A percentile compares a stretch with the other conserved stretches of the same genome.
Conservation (phyloP, 371 early-diverging fungal genomes). For the Mucor irregularis region DNA sequence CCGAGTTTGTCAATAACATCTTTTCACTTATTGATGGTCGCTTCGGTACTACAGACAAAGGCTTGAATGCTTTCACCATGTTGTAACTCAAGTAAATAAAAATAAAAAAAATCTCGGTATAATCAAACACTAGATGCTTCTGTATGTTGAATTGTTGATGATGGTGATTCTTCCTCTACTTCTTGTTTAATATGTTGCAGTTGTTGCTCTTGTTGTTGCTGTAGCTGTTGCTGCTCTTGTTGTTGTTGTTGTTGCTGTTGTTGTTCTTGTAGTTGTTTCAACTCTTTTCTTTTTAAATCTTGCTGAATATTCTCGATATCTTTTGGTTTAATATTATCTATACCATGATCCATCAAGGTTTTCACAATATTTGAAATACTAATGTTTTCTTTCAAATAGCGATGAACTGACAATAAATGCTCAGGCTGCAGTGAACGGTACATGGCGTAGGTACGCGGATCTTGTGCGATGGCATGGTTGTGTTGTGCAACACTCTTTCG, state of each 20-base stretch:
- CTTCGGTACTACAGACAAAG: constrained; percentile 46
- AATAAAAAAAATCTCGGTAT: too few relatives aligned
- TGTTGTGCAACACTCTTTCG: constrained; percentile 24
- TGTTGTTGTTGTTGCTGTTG: background rate
- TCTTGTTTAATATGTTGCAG: too few relatives aligned
- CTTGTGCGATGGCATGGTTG: constrained; percentile 18
- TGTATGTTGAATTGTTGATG: background rate
- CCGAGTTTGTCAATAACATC: constrained; percentile 58
- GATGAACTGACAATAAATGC: constrained; percentile 9
- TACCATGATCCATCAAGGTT: constrained; percentile 9
- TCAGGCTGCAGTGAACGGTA: constrained; percentile 21
- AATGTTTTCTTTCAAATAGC: constrained; percentile 10
- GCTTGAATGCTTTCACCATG: constrained; percentile 48
- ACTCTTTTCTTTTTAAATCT: constrained; percentile 20
- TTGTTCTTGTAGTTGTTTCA: background rate
- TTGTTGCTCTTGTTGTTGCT: background rate
- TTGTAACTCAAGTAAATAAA: constrained; percentile 27
- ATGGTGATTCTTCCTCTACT: background rate
- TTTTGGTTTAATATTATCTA: constrained; percentile 21
- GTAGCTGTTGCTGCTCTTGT: background rate
- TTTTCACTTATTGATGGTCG: constrained; percentile 51
- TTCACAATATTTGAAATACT: constrained; percentile 11
- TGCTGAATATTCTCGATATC: constrained; percentile 32
- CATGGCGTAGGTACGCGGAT: constrained; percentile 21
- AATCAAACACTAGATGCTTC: too few relatives aligned